phyloP scores from a whole-genome alignment of 257 asterid genomes.

The Solanum corneliomulleri region DNA sequence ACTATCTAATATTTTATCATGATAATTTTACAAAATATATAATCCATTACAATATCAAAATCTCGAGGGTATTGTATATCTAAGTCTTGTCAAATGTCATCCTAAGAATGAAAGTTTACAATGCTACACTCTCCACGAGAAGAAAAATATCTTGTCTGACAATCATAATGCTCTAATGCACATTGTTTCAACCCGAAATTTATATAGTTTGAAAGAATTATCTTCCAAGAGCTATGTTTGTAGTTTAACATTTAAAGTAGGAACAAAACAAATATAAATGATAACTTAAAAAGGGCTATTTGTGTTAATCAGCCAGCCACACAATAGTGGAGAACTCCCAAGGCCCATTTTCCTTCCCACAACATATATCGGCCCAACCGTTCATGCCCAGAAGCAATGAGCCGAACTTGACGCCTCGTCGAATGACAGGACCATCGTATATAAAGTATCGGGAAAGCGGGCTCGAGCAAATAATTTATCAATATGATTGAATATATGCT shows the following conservation, averaged over 20 bases:
- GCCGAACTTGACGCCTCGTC: background rate
- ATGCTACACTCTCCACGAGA: no score
- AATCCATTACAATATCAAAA: no score
- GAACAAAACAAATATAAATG: background rate
- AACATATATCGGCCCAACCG: background rate
- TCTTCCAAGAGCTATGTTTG: background rate
- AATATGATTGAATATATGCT: background rate
- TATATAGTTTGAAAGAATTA: background rate
- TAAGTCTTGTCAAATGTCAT: no score
- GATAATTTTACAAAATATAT: no score
- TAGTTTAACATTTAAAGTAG: background rate
- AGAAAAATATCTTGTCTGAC: no score
- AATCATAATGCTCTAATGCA: no score
- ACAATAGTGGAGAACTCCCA: no score
- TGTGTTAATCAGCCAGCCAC: background rate
- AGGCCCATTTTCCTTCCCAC: background rate
- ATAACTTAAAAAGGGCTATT: background rate
- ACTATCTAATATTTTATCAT: background rate
- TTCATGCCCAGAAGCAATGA: background rate
- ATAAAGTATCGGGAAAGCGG: background rate
- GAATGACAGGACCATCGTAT: background rate
- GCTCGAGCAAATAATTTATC: background rate
- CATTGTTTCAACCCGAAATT: background rate
- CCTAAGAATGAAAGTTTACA: no score
- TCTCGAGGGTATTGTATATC: no score